Evolutionary conservation across 768 basidiomycete species (phyloP).

Genomic region (Podaxis sp.): DNA sequence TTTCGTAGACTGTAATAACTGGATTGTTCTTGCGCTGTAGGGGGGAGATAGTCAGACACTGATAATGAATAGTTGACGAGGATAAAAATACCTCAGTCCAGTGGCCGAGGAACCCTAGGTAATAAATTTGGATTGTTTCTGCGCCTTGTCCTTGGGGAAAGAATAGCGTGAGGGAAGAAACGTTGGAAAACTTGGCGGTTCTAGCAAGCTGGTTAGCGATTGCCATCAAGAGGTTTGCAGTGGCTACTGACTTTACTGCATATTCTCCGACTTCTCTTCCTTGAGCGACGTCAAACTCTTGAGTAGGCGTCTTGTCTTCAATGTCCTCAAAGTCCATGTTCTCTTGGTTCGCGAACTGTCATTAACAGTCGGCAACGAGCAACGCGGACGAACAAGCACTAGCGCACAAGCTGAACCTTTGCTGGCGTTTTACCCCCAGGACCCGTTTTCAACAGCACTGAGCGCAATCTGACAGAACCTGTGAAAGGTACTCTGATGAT

Average conservation of each 20-base stretch:
- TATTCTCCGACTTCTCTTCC: constrained; percentile 84
- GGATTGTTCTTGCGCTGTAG: constrained; percentile 73
- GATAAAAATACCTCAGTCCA: constrained; percentile 65
- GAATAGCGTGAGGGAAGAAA: constrained; percentile 80
- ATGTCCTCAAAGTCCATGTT: constrained; percentile 82
- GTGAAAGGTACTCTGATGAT: constrained; percentile 88
- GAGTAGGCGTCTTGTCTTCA: constrained; percentile 57
- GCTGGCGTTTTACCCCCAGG: constrained; percentile 76
- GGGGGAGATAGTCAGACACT: not conserved
- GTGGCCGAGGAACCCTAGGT: constrained; percentile 81
- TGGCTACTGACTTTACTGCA: constrained; percentile 63
- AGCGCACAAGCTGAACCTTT: constrained; percentile 66
- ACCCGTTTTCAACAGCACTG: constrained; percentile 82
- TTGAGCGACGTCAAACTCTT: constrained; percentile 71
- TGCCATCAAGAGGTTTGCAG: not conserved
- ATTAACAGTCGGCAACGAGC: not conserved
- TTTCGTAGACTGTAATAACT: constrained; percentile 84
- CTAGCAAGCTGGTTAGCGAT: constrained; percentile 35
- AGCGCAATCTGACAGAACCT: constrained; percentile 80
- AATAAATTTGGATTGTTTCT: constrained; percentile 75
- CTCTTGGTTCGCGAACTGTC: constrained; percentile 75
- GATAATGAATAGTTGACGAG: not conserved
- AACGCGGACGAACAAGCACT: not conserved
- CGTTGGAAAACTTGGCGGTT: constrained; percentile 81
- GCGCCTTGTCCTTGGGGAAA: constrained; percentile 81